Evolutionary conservation across 176 grass and related monocot genomes (phyloP).

Genomic region (Cenchrus fungigraminus): DNA sequence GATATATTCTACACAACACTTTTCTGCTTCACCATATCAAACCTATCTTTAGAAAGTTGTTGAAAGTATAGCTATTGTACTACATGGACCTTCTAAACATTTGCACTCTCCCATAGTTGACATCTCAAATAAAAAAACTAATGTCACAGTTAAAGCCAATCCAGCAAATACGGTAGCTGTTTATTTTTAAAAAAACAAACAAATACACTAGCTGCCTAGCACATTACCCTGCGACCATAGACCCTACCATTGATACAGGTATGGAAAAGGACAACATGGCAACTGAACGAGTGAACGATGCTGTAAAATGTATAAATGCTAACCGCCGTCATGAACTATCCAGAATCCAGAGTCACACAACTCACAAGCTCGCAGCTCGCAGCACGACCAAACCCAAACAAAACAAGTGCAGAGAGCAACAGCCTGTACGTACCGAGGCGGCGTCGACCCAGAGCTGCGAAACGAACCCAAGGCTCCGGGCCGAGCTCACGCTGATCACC

Average conservation of each 20-base stretch:
- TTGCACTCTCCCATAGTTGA: background rate
- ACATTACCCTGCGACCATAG: background rate
- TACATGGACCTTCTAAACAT: background rate
- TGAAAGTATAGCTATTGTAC: background rate
- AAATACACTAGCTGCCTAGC: background rate
- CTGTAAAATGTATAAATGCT: background rate
- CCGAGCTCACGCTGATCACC: conserved; percentile 83
- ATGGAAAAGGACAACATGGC: background rate
- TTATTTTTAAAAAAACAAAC: background rate
- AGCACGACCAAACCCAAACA: background rate
- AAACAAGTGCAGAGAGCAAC: conserved; percentile 16
- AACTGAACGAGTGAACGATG: background rate
- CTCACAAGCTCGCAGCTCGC: background rate
- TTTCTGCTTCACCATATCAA: background rate
- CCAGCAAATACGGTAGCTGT: too few species aligned
- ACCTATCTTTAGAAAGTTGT: background rate
- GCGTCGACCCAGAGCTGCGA: conserved; percentile 94
- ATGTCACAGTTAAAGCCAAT: background rate
- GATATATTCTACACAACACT: conserved; percentile 1
- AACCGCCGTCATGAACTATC: background rate
- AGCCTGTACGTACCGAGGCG: conserved; percentile 45
- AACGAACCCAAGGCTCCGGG: conserved; percentile 86
- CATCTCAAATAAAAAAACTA: background rate
- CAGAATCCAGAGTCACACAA: background rate
- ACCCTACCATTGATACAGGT: background rate